phyloP scores from a whole-genome alignment of 306 rosid genomes.

The Vigna nakashimae region DNA sequence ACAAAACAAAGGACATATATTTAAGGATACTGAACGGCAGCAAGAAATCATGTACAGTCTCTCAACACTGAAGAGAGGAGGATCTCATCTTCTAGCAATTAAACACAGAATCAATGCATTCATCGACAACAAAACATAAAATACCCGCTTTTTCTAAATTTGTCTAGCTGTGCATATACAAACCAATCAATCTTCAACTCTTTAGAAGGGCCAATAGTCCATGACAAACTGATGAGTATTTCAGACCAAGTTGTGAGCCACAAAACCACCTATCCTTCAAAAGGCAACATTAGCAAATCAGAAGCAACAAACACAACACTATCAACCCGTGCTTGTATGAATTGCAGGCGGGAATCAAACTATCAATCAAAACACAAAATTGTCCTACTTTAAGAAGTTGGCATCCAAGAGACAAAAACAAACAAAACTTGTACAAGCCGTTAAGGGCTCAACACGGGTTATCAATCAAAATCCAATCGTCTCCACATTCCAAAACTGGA shows the following conservation, averaged over 20 bases:
- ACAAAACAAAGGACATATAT: slow-evolving; percentile 27
- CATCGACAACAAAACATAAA: slow-evolving; percentile 29
- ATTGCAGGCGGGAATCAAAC: slow-evolving; percentile 23
- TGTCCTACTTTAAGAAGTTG: slow-evolving; percentile 19
- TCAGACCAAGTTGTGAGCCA: slow-evolving; percentile 27
- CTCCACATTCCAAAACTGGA: background rate
- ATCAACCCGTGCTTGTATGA: slow-evolving; percentile 24
- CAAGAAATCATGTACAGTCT: slow-evolving; percentile 28
- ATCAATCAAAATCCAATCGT: slow-evolving; percentile 14
- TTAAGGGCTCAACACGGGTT: background rate
- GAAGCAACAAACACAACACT: slow-evolving; percentile 34
- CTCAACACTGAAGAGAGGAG: slow-evolving; percentile 15
- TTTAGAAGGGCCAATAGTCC: slow-evolving; percentile 38
- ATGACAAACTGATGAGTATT: slow-evolving; percentile 24
- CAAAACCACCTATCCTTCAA: slow-evolving; percentile 46
- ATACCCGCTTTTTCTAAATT: slow-evolving; percentile 29
- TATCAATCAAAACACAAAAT: slow-evolving; percentile 35
- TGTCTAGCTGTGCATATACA: slow-evolving; percentile 28
- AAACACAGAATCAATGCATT: slow-evolving; percentile 31
- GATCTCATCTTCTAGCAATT: slow-evolving; percentile 1
- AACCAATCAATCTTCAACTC: slow-evolving; percentile 36
- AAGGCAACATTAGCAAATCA: slow-evolving; percentile 32
- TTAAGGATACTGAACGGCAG: background rate
- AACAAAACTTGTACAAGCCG: slow-evolving; percentile 9
- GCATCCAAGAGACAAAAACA: background rate